Evolutionary conservation across 208 protist species (phyloP).

Genomic region (Endotrypanum monterogeii): DNA sequence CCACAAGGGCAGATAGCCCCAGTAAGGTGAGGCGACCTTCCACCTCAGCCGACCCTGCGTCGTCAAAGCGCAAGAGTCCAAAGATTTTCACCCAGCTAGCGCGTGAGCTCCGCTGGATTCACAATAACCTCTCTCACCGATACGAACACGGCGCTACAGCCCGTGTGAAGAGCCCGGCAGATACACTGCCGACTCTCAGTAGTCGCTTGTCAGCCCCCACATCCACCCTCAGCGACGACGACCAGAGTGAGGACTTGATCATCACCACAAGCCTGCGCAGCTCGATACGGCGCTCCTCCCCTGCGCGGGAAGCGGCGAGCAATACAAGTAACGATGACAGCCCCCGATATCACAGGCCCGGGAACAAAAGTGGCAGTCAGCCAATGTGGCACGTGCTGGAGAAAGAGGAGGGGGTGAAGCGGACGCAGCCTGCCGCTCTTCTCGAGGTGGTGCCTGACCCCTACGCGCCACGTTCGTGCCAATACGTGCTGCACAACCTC

Average conservation of each 20-base stretch:
- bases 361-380: background rate
- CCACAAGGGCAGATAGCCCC: background rate
- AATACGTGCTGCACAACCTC: slow-evolving; percentile 17
- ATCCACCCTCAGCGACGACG: background rate
- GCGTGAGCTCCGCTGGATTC: slow-evolving; percentile 29
- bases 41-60: background rate
- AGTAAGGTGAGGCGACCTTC: background rate
- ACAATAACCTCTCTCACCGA: slow-evolving; percentile 17
- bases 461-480: slow-evolving; percentile 11
- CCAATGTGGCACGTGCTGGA: slow-evolving; percentile 6
- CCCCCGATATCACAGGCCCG: background rate
- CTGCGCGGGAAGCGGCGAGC: background rate
- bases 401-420: slow-evolving; percentile 16
- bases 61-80: slow-evolving; percentile 16
- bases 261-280: slow-evolving; percentile 12
- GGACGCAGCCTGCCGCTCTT: background rate
- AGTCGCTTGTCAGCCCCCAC: background rate
- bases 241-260: slow-evolving; percentile 8
- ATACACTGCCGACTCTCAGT: background rate
- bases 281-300: slow-evolving; percentile 16
- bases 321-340: background rate
- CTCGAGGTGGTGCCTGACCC: slow-evolving; percentile 13
- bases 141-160: background rate
- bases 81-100: slow-evolving; percentile 23
- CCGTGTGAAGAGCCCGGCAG: background rate